phyloP scores from a whole-genome alignment of 352 stramenopile genomes.

The Hyaloperonospora arabidopsidis region DNA sequence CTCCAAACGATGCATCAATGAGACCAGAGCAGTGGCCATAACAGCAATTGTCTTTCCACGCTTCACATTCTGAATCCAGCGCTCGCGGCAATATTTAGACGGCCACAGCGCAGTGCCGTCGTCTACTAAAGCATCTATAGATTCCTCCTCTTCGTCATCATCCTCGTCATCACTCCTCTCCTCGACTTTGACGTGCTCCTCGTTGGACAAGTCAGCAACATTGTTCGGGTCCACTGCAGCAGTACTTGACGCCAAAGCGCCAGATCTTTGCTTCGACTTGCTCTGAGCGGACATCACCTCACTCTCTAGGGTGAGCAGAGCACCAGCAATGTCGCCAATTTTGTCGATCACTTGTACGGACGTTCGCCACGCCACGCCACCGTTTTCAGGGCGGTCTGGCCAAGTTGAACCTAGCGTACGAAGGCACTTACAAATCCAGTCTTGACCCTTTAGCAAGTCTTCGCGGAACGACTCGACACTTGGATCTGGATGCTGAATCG shows the following conservation, averaged over 20 bases:
- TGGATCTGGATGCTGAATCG: conserved; percentile 19
- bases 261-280: conserved; percentile 23
- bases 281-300: conserved; percentile 53
- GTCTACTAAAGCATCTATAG: conserved; percentile 46
- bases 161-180: conserved; percentile 69
- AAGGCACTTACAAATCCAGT: conserved; percentile 57
- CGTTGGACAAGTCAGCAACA: conserved; percentile 10
- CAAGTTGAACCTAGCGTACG: conserved; percentile 54
- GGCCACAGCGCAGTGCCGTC: conserved; percentile 64
- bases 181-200: conserved; percentile 24
- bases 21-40: conserved; percentile 47
- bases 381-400: conserved; percentile 37
- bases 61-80: conserved; percentile 63
- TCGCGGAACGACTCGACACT: conserved; percentile 46
- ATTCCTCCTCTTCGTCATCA: conserved; percentile 69
- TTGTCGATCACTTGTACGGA: conserved; percentile 30
- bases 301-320: conserved; percentile 53
- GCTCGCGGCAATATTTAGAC: conserved; percentile 53
- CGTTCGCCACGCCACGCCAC: conserved; percentile 42
- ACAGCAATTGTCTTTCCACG: conserved; percentile 43
- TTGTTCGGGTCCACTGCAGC: conserved; percentile 12
- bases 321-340: conserved; percentile 31
- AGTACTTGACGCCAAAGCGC: conserved; percentile 1
- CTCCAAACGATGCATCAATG: conserved; percentile 65
- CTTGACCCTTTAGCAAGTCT: conserved; percentile 49